Percentiles rank a stretch among this genome's conserved stretches.
These are phyloP conservation scores for Melastoma malabathricum DNA, from an alignment of 345 rosid genomes.

Conservation along the genomic window DNA sequence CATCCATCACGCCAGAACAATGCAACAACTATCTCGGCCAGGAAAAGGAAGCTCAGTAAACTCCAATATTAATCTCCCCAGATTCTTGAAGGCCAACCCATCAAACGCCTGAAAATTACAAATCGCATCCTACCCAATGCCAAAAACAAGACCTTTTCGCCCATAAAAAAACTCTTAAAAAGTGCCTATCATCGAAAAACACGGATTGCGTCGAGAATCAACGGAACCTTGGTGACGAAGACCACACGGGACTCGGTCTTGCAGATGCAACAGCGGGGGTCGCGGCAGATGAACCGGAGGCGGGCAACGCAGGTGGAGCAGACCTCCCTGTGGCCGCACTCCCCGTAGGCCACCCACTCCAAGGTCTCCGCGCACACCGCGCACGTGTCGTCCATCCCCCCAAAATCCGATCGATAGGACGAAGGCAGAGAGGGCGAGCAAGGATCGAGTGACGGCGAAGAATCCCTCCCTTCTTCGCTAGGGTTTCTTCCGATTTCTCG, in stretches of 20 bases:
- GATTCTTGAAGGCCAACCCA: too few relatives aligned
- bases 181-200: background rate
- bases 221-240: slow-evolving; percentile 79
- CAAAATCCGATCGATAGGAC: background rate
- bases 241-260: slow-evolving; percentile 45
- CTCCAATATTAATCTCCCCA: too few relatives aligned
- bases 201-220: background rate
- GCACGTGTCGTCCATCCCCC: slow-evolving; percentile 73
- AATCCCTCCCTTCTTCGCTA: background rate
- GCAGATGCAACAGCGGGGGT: slow-evolving; percentile 85
- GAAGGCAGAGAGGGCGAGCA: background rate
- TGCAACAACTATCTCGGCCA: too few relatives aligned
- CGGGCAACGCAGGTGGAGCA: slow-evolving; percentile 91
- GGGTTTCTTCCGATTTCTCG: too few relatives aligned
- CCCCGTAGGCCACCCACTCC: slow-evolving; percentile 89
- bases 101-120: too few relatives aligned
- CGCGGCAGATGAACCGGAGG: slow-evolving; percentile 79
- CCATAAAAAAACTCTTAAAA: background rate
- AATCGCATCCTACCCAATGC: too few relatives aligned
- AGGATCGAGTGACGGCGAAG: background rate
- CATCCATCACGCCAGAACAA: too few relatives aligned
- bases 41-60: too few relatives aligned
- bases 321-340: slow-evolving; percentile 79
- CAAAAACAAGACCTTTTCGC: too few relatives aligned
- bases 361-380: slow-evolving; percentile 87